Evolutionary conservation across 2,329 filamentous ascomycete genomes (phyloP), one percentile per base, ranked within the genome.

Genomic region (Stachybotrys chartarum): DNA sequence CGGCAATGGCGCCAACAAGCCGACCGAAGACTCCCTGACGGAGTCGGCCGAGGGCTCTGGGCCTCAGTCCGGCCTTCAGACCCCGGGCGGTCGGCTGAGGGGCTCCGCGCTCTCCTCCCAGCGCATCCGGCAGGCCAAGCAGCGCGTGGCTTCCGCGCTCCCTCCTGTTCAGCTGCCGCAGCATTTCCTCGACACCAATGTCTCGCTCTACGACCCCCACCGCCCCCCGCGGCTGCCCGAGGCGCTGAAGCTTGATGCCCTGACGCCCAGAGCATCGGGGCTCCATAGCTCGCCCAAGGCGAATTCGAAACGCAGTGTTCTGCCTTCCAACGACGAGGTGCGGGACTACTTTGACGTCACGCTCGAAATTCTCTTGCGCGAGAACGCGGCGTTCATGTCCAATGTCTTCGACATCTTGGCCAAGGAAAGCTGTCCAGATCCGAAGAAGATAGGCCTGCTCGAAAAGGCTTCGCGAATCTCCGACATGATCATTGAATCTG

Each of bases 121-220:
- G 62, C 69, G 67, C 58, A 65, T 61, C 55, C 68, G 70, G 32
- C 63, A 66, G 52, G 58, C 68, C 55, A 66, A 71, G 53, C 66
- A 66, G 53, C 62, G 67, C 47, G 65, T 63, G 35, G 68, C 70
- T 39, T 69, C 72, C 30, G 72, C 73, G 49, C 60, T 83, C 11
- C 81, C 81, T n/a, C 72, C 76, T 3, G 70, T 82, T 24, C 72
- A 77, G 52, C 70, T 88, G 14, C 83, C 85, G 1, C 68, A 75
- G 55, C 79, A 75, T 68, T 88, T 88, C 58, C 68, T 83, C 54
- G 69, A 78, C 45, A 67, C 72, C 18, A 80, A 80, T 54, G 75
- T 88, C 45, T 64, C 58, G 12, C 55, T 68, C 30, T 63, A 65
- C 52, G 31, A 60, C 50, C n/a, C 54, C n/a, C 55, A 56, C n/a